Evolutionary conservation across 1,284 basidiomycete species (phyloP).

Genomic region (Ceratobasidium sp.): DNA sequence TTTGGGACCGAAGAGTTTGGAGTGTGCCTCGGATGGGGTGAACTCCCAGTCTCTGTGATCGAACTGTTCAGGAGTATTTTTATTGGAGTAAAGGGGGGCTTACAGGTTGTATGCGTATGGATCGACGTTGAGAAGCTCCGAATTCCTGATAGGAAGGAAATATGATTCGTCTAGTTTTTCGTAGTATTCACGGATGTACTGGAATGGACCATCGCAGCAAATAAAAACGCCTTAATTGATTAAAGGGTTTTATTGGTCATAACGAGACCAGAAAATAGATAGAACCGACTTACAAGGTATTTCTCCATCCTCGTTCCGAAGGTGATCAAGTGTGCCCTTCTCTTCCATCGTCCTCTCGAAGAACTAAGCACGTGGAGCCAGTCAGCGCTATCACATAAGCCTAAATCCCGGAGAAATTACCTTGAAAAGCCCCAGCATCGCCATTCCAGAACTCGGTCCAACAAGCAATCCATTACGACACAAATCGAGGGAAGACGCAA

Average conservation of each 20-base stretch:
- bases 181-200: slow-evolving; percentile 29
- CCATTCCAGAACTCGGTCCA: slow-evolving; percentile 8
- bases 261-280: not conserved
- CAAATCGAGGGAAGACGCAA: slow-evolving; percentile 17
- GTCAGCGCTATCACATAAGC: not conserved
- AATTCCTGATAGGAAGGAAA: slow-evolving; percentile 20
- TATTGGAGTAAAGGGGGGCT: not conserved
- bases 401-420: not conserved
- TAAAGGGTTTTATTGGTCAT: not conserved
- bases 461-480: slow-evolving; percentile 25
- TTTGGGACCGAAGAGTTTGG: slow-evolving; percentile 10
- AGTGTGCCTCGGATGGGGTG: not conserved
- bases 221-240: slow-evolving; percentile 9
- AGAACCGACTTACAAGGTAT: not conserved
- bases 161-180: slow-evolving; percentile 31
- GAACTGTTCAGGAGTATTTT: not conserved
- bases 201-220: slow-evolving; percentile 32
- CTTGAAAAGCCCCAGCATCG: not conserved
- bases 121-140: slow-evolving; percentile 15
- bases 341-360: slow-evolving; percentile 1
- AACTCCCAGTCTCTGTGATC: slow-evolving; percentile 25
- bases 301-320: slow-evolving; percentile 2
- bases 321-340: not conserved
- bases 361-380: not conserved
- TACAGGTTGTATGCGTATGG: slow-evolving; percentile 30